These are phyloP conservation scores for Dryadomyces quercus-mongolicae DNA, from an alignment of 2,329 filamentous ascomycete species.

Conservation along the genomic window DNA sequence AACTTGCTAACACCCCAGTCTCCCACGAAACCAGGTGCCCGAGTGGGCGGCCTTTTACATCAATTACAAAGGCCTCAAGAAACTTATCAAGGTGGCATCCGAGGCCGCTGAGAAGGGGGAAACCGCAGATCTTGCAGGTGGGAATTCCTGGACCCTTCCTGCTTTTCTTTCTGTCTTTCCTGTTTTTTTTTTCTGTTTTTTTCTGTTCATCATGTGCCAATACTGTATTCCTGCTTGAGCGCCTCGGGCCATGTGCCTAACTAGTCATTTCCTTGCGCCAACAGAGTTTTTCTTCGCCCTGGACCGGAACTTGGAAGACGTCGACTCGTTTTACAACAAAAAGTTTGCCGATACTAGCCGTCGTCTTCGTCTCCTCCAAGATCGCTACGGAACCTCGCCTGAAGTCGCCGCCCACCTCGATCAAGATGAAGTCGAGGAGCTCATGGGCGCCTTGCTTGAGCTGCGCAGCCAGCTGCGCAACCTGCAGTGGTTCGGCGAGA, in stretches of 20 bases:
- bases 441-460: constrained; percentile 82
- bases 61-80: constrained; percentile 88
- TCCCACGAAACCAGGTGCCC: constrained; percentile 73
- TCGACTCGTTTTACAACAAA: constrained; percentile 94
- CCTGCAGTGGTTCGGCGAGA: constrained; percentile 94
- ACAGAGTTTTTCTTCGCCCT: constrained; percentile 94
- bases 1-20: constrained; percentile 14
- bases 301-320: constrained; percentile 93
- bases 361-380: constrained; percentile 73
- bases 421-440: constrained; percentile 78
- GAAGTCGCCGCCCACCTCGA: constrained; percentile 64
- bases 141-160: constrained; percentile 23
- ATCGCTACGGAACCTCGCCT: constrained; percentile 67
- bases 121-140: constrained; percentile 83
- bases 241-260: constrained; percentile 21
- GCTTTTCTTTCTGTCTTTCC: constrained; percentile 3
- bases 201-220: not conserved
- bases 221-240: constrained; percentile 2
- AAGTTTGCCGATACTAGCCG: constrained; percentile 79
- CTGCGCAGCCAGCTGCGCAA: constrained; percentile 79
- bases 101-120: constrained; percentile 54
- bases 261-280: constrained; percentile 13
- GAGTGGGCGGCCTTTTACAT: constrained; percentile 80
- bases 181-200: not conserved
- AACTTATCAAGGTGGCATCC: constrained; percentile 75